These are phyloP conservation scores for Mucor velutinosus DNA, from an alignment of 371 early-diverging fungal genomes.

Conservation along the genomic window DNA sequence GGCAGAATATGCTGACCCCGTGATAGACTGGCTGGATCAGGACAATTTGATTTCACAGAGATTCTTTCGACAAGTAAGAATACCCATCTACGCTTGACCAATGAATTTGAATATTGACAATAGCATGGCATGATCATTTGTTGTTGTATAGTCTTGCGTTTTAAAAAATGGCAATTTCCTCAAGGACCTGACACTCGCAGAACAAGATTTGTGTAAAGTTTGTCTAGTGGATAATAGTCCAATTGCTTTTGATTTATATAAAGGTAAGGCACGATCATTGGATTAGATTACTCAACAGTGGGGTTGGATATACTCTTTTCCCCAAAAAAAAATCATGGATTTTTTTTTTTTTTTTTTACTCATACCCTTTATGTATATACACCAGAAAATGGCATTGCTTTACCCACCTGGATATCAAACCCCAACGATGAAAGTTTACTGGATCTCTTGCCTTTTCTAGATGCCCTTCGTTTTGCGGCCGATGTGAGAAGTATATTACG, in stretches of 20 bases:
- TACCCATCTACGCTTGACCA: not conserved
- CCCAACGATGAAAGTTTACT: slow-evolving; percentile 80
- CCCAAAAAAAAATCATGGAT: not conserved
- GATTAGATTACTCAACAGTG: not conserved
- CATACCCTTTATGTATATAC: not conserved
- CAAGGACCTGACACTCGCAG: slow-evolving; percentile 85
- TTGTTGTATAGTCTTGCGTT: slow-evolving; percentile 64
- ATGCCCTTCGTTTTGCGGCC: slow-evolving; percentile 82
- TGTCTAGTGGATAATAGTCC: slow-evolving; percentile 93
- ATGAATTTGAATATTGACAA: not conserved
- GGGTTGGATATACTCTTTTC: not conserved
- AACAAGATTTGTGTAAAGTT: slow-evolving; percentile 85
- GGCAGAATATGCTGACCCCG: slow-evolving; percentile 97
- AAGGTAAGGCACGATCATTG: slow-evolving; percentile 53
- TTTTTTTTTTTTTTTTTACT: too few species aligned
- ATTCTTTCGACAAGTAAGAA: slow-evolving; percentile 81
- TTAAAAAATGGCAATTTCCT: slow-evolving; percentile 78
- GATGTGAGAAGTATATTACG: slow-evolving; percentile 76
- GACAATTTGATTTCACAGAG: slow-evolving; percentile 78
- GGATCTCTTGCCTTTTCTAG: slow-evolving; percentile 84
- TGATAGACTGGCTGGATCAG: slow-evolving; percentile 93
- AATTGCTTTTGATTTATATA: slow-evolving; percentile 80
- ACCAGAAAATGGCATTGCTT: slow-evolving; percentile 84
- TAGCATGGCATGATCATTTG: not conserved
- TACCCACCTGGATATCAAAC: slow-evolving; percentile 82